Evolutionary conservation across 768 basidiomycete genomes (phyloP), one percentile per base, ranked within the genome.

Genomic region (Termitomyces sp.): DNA sequence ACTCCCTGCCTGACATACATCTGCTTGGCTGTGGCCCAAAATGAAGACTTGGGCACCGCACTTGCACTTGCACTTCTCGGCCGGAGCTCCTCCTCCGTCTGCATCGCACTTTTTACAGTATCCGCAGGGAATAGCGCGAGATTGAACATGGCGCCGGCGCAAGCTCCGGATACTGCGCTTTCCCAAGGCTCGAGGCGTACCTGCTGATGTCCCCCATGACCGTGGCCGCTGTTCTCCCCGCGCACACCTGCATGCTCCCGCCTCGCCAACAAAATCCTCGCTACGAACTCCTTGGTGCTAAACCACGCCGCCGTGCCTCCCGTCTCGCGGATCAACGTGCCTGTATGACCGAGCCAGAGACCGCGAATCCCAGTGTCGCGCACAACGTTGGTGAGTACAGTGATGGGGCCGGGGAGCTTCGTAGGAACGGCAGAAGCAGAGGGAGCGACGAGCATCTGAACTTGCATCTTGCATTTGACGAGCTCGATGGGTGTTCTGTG

Each of bases 391-490:
- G 71, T 71, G 51, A 32, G 30, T 28, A 60, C 76, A 0, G 8
- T 72, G 44, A 90, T 69, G 0, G 92, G 89, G 0, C 96, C 95
- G 10, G 90, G 87, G 0, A 88, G 81, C 30, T 45, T 54, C 35
- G 68, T 51, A 15, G 63, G 30, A 2, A 2, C 35, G 2, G 64
- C 37, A 6, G 64, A 26, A 2, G 64, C 37, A 6, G 64, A 26
- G 15, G 62, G 63, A 0, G 61, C 34, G 3, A 65, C 60, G 34
- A 96, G 82, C 82, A 92, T 87, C 66, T 96, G 93, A 2, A 97
- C 95, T 69, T 97, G 95, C 93, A 98, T 96, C 69, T 93, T 92
- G 74, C 93, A 97, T 71, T 98, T 97, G 56, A 98, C 83, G 47
- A 97, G 85, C 64, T 97, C 95, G 54, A 98, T 87, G 1, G 95